Conservation (phyloP, 2,329 filamentous ascomycete genomes). For the Davidsoniella eucalypti region DNA sequence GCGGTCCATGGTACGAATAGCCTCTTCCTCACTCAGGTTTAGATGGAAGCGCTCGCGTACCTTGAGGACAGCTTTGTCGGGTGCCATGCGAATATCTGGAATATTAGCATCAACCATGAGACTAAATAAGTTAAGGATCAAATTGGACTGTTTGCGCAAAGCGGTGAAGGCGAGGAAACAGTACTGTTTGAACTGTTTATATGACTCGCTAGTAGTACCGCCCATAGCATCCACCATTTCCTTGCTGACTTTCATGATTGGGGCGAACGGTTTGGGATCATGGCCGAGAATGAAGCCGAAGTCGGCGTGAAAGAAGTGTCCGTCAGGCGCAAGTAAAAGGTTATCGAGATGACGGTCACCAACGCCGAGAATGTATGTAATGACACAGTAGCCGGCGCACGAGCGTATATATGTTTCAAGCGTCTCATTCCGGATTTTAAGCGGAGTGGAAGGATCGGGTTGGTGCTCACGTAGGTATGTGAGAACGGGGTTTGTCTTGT, state of each 20-base stretch:
- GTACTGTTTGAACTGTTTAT: conserved; percentile 82
- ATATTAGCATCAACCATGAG: conserved; percentile 97
- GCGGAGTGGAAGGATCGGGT: conserved; percentile 62
- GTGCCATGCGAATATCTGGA: conserved; percentile 81
- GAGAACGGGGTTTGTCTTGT: conserved; percentile 56
- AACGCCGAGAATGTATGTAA: conserved; percentile 92
- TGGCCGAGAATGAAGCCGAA: conserved; percentile 96
- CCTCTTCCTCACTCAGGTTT: conserved; percentile 82
- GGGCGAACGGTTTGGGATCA: conserved; percentile 93
- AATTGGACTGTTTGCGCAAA: conserved; percentile 70
- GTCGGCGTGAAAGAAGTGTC: conserved; percentile 94
- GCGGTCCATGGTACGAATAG: conserved; percentile 70
- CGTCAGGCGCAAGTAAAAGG: conserved; percentile 73
- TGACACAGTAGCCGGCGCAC: conserved; percentile 94
- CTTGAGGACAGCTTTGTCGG: conserved; percentile 86
- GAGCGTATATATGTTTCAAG: conserved; percentile 93
- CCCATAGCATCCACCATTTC: conserved; percentile 99
- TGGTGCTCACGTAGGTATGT: conserved; percentile 81
- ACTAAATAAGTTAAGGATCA: conserved; percentile 89
- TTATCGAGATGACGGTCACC: conserved; percentile 95
- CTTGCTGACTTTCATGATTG: conserved; percentile 88
- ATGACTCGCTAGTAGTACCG: conserved; percentile 63
- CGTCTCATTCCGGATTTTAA: conserved; percentile 78
- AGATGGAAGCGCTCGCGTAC: conserved; percentile 89
- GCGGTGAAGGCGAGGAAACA: conserved; percentile 91